A percentile compares a stretch with the other conserved stretches of the same genome.
Evolutionary conservation across 192 early-diverging fungal species (phyloP).

Genomic region (Funneliformis geosporum): DNA sequence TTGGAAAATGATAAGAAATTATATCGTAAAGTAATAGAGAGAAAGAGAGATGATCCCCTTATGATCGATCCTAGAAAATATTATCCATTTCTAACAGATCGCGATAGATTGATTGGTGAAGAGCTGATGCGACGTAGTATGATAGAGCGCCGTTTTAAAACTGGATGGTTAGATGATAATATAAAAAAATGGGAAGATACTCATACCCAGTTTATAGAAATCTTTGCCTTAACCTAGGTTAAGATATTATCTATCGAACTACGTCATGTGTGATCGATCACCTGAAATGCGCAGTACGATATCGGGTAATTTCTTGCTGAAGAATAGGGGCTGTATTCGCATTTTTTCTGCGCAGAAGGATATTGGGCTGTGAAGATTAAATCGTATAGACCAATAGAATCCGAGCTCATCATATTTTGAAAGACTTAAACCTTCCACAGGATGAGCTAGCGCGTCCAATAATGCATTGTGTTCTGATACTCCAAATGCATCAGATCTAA

Average conservation of each 20-base stretch:
- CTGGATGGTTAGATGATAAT: slow-evolving; percentile 10
- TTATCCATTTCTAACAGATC: slow-evolving; percentile 21
- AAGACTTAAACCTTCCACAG: not conserved
- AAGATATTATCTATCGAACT: no score
- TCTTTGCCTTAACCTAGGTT: no score
- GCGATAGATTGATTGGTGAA: slow-evolving; percentile 9
- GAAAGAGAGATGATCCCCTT: not conserved
- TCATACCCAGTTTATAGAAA: slow-evolving; percentile 16
- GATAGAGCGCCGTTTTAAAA: not conserved
- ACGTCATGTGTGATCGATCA: no score
- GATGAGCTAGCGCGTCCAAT: not conserved
- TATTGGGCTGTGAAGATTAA: no score
- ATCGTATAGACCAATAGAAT: no score
- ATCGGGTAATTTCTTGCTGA: no score
- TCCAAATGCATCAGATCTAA: not conserved
- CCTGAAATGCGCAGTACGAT: no score
- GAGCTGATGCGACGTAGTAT: slow-evolving; percentile 12
- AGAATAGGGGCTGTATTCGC: no score
- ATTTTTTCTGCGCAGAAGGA: no score
- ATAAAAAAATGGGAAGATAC: slow-evolving; percentile 18
- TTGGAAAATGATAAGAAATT: not conserved
- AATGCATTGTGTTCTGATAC: not conserved
- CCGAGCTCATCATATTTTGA: not conserved
- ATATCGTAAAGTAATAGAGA: slow-evolving; percentile 2
- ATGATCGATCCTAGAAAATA: slow-evolving; percentile 17